phyloP scores from a whole-genome alignment of 31 red algal genomes.

The Asparagopsis taxiformis region DNA sequence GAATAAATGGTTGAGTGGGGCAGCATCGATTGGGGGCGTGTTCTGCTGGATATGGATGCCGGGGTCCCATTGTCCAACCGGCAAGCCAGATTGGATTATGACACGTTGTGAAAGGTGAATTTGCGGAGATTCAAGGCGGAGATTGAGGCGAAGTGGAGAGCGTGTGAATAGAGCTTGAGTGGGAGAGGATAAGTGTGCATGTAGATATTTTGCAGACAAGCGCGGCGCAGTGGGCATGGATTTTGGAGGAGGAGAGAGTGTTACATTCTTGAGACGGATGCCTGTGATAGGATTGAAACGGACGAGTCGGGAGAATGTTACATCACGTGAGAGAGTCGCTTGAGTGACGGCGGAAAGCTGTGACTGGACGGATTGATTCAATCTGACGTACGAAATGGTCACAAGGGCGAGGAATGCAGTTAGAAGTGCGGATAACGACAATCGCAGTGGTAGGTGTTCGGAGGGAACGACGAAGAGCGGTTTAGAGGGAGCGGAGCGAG shows the following conservation, averaged over 20 bases:
- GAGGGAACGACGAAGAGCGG: too few relatives aligned
- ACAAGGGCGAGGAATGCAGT: conserved; percentile 19
- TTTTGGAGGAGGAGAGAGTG: conserved; percentile 1
- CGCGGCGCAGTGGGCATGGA: conserved; percentile 24
- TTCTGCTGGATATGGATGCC: conserved; percentile 9
- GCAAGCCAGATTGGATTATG: conserved; percentile 17
- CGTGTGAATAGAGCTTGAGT: conserved; percentile 8
- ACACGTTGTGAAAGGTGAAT: conserved; percentile 44
- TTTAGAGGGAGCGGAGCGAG: not conserved
- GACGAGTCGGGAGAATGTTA: conserved; percentile 29
- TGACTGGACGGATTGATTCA: conserved; percentile 14
- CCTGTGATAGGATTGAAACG: conserved; percentile 60
- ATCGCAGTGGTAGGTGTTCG: too few relatives aligned
- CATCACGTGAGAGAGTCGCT: conserved; percentile 7
- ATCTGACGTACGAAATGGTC: conserved; percentile 22
- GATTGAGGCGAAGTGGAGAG: conserved; percentile 17
- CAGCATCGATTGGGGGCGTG: not conserved
- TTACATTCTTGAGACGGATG: conserved; percentile 34
- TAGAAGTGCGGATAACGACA: too few relatives aligned
- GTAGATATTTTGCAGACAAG: conserved; percentile 26
- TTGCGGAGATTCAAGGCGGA: conserved; percentile 7
- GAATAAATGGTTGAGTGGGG: conserved; percentile 4
- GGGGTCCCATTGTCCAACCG: conserved; percentile 63
- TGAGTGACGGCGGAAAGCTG: not conserved
- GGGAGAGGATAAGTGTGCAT: conserved; percentile 22